Percentiles rank a stretch among this genome's conserved stretches.
phyloP scores from a whole-genome alignment of 371 early-diverging fungal genomes.

The Lichtheimia hyalospora region DNA sequence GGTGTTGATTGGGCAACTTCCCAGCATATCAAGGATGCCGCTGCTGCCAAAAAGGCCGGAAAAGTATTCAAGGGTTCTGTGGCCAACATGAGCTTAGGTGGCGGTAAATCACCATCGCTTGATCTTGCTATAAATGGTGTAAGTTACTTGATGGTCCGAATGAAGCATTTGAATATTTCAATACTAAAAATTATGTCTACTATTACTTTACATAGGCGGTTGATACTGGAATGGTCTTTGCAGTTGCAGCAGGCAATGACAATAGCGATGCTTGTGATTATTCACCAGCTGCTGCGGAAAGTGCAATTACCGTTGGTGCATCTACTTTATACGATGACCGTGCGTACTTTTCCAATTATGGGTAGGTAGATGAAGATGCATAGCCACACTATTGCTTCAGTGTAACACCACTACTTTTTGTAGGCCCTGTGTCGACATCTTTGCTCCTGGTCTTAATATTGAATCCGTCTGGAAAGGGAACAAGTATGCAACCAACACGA shows the following conservation, averaged over 20 bases:
- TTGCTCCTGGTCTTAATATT: constrained; percentile 93
- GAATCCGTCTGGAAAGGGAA: constrained; percentile 85
- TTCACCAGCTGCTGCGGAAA: constrained; percentile 88
- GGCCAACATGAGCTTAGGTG: constrained; percentile 93
- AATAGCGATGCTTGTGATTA: constrained; percentile 90
- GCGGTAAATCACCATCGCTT: constrained; percentile 77
- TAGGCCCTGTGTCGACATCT: constrained; percentile 87
- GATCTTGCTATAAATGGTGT: constrained; percentile 77
- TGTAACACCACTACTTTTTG: too few relatives aligned
- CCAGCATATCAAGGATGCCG: constrained; percentile 45
- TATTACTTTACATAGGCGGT: constrained; percentile 52
- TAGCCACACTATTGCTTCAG: too few relatives aligned
- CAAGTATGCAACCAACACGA: constrained; percentile 71
- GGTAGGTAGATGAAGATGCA: too few relatives aligned
- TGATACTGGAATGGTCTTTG: constrained; percentile 79
- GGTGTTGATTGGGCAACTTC: constrained; percentile 68
- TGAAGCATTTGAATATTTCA: background rate
- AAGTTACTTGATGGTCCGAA: constrained; percentile 62
- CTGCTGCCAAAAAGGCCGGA: constrained; percentile 42
- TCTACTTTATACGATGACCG: constrained; percentile 77
- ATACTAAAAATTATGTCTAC: background rate
- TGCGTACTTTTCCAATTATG: constrained; percentile 91
- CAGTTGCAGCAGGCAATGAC: constrained; percentile 99
- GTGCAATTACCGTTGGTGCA: constrained; percentile 96
- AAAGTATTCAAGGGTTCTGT: constrained; percentile 69